A percentile compares a stretch with the other conserved stretches of the same genome.
phyloP scores from a whole-genome alignment of 2,329 filamentous ascomycete species.

The Coniella lustricola region DNA sequence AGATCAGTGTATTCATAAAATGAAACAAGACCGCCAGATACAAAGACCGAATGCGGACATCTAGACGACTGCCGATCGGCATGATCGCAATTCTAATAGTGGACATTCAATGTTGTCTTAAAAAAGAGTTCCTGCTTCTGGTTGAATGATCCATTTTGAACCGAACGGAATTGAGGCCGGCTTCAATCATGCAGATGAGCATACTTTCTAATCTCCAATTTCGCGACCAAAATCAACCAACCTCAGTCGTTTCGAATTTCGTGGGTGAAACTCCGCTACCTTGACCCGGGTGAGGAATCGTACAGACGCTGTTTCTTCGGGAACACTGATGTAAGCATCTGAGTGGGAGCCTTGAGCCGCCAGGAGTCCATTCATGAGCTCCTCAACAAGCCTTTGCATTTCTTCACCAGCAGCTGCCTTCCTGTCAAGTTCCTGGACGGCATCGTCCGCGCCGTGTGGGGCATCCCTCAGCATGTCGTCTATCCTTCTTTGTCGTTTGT shows the following conservation, averaged over 20 bases:
- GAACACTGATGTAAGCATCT: slow-evolving; percentile 51
- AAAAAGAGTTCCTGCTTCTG: too few relatives aligned
- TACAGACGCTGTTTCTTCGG: slow-evolving; percentile 54
- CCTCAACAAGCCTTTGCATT: slow-evolving; percentile 54
- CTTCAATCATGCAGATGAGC: too few relatives aligned
- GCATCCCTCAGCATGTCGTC: slow-evolving; percentile 54
- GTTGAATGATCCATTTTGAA: slow-evolving; percentile 12
- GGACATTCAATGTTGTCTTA: too few relatives aligned
- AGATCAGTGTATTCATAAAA: too few relatives aligned
- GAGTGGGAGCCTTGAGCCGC: slow-evolving; percentile 48
- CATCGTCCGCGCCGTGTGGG: slow-evolving; percentile 20
- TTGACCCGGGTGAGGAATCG: slow-evolving; percentile 59
- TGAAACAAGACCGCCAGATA: too few relatives aligned
- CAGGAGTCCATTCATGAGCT: slow-evolving; percentile 51
- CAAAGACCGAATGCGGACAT: too few relatives aligned
- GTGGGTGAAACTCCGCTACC: slow-evolving; percentile 59
- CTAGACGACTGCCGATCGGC: too few relatives aligned
- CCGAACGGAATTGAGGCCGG: background rate
- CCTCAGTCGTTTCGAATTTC: slow-evolving; percentile 51
- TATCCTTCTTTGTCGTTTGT: slow-evolving; percentile 52
- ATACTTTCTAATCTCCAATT: slow-evolving; percentile 50
- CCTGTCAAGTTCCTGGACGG: slow-evolving; percentile 33
- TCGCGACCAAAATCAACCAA: slow-evolving; percentile 60
- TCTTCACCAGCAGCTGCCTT: slow-evolving; percentile 45
- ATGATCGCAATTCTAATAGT: too few relatives aligned